Evolutionary conservation across 169 alveolate genomes (phyloP), one percentile per base, ranked within the genome.

Genomic region (Plasmodium billcollinsi): DNA sequence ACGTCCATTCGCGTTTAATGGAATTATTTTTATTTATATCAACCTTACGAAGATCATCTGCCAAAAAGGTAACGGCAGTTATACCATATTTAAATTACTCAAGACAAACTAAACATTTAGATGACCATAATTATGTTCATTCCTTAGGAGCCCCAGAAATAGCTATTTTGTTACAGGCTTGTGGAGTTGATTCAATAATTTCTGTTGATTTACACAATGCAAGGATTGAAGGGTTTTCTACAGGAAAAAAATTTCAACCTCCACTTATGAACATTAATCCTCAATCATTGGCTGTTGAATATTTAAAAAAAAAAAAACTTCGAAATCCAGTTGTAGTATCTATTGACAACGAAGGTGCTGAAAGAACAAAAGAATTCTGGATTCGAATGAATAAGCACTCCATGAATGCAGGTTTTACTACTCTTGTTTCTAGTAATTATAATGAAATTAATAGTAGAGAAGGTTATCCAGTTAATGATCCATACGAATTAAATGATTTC

Each of bases 61-160:
- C 98, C 12, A 95, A 92, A 89, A 93, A 93, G 86, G 96, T 97
- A 8, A 96, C 95, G 5, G 97, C 96, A 14, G 96, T 97, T 18
- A 92, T 96, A 18, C 99, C 99, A n/a, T 97, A 96, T 54, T 95
- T 96, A 93, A 97, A 97, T 12, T 97, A 96, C 71, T 97, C 97
- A 20, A 92, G 98, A 72, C 94, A 94, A 90, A 73, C 89, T 49
- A 80, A 63, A 61, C 88, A 74, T 29, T 29, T 47, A 29, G 88
- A 66, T 49, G 85, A 80, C 49, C 70, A 54, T 62, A 80, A 80
- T 69, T 54, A 73, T 67, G 78, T 71, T 52, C 88, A 71, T 63
- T 71, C 88, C n/a, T 24, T 88, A 54, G 85, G 85, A 14, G 83
- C 88, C 9, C 90, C 86, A 24, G 75, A 72, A 90, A 73, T 78